Evolutionary conservation across 2,329 filamentous ascomycete genomes (phyloP).

Genomic region (Dryadomyces quercivorus): DNA sequence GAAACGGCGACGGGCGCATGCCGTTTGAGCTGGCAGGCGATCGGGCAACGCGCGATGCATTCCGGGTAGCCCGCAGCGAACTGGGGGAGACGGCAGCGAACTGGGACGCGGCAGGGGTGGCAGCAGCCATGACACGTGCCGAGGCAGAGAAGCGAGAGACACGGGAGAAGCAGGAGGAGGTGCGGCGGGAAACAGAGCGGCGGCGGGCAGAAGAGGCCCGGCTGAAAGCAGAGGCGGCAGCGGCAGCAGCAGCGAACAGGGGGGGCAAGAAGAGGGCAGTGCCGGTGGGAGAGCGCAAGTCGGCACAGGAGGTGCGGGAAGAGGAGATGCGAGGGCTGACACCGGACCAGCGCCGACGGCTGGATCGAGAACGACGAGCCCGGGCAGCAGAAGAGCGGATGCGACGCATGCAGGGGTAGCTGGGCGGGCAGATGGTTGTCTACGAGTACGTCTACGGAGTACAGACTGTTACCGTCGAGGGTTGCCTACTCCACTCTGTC

Average conservation of each 20-base stretch:
- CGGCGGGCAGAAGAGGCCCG: conserved; percentile 64
- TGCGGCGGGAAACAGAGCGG: conserved; percentile 56
- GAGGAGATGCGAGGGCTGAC: conserved; percentile 78
- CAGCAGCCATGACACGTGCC: conserved; percentile 53
- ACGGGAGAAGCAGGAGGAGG: conserved; percentile 57
- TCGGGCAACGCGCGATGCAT: conserved; percentile 75
- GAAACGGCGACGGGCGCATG: conserved; percentile 67
- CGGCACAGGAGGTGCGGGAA: conserved; percentile 67
- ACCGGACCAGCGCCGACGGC: conserved; percentile 68
- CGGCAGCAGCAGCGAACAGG: conserved; percentile 23
- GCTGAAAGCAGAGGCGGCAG: conserved; percentile 53
- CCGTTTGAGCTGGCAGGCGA: conserved; percentile 83
- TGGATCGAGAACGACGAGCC: conserved; percentile 83
- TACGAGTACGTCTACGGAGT: too few species aligned
- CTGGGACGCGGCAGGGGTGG: conserved; percentile 57
- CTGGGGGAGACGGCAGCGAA: conserved; percentile 62
- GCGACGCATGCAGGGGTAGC: conserved; percentile 41
- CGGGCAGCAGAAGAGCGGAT: conserved; percentile 85
- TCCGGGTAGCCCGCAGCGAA: conserved; percentile 74
- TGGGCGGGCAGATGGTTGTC: too few species aligned
- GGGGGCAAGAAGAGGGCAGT: conserved; percentile 28
- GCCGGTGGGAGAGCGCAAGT: conserved; percentile 51
- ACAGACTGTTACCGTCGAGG: too few species aligned
- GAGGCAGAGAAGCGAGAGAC: conserved; percentile 61
- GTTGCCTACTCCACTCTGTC: too few species aligned